These are phyloP conservation scores for Venturia pyrina DNA, from an alignment of 2,329 filamentous ascomycete species.

Conservation along the genomic window DNA sequence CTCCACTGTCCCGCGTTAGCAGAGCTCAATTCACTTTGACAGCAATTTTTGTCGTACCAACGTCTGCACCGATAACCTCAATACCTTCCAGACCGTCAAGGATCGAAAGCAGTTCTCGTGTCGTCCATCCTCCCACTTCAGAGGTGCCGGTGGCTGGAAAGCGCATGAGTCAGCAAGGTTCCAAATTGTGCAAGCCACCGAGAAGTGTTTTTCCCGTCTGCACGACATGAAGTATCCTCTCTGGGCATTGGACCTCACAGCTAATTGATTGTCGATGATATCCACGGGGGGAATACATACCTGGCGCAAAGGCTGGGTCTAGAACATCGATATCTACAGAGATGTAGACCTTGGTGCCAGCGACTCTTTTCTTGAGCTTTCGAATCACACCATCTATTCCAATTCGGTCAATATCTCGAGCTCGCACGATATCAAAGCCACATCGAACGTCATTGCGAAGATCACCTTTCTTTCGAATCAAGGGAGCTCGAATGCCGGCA, in stretches of 20 bases:
- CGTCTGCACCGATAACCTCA: slow-evolving; percentile 49
- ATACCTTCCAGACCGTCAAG: slow-evolving; percentile 48
- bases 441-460: slow-evolving; percentile 47
- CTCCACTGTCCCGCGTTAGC: slow-evolving; percentile 35
- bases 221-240: background rate
- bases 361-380: slow-evolving; percentile 40
- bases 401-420: slow-evolving; percentile 43
- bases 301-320: slow-evolving; percentile 46
- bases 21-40: background rate
- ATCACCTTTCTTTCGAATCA: slow-evolving; percentile 40
- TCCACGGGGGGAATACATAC: slow-evolving; percentile 21
- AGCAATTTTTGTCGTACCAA: slow-evolving; percentile 28
- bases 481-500: slow-evolving; percentile 49
- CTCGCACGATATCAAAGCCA: slow-evolving; percentile 48
- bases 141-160: slow-evolving; percentile 46
- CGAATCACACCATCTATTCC: slow-evolving; percentile 39
- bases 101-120: slow-evolving; percentile 48
- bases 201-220: background rate
- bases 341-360: slow-evolving; percentile 44
- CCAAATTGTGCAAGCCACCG: background rate
- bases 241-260: background rate
- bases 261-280: background rate
- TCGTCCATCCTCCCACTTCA: slow-evolving; percentile 53
- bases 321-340: slow-evolving; percentile 48
- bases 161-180: background rate